Evolutionary conservation across 148 eudicot genomes (phyloP), one percentile per base, ranked within the genome.

Genomic region (Mesembryanthemum crystallinum): DNA sequence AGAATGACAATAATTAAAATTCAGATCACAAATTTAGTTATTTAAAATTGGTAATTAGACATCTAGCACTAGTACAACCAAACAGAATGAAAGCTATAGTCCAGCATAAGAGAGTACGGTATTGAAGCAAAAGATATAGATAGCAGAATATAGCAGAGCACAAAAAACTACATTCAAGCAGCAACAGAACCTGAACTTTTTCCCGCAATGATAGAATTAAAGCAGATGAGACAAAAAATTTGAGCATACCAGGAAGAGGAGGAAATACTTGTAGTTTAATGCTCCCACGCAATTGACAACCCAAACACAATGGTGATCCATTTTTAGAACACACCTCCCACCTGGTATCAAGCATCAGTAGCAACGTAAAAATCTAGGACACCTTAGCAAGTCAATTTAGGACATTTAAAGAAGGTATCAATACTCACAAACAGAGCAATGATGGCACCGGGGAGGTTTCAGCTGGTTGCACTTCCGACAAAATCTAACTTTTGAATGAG

Each of bases 281-380:
- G 99, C 99, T 67, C 99, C 99, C 52, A 95, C 98, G 77, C 98
- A 95, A 76, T 95, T 95, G 71, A 95, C 98, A 74, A 95, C 99
- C 99, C 99, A 95, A 37, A 95, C 99, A 82, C 99, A 95, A 82
- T 95, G 99, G 79, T 95, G 99, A 79, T 95, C 99, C 99, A 95
- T 95, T 82, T 95, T 95, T 55, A 95, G 92, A 68, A 95, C 87
- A 76, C 99, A 95, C 75, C 91, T 88, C 79, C 94, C 98, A 86
- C 99, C 99, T 95, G 86, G 71, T 60, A 82, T 45, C 72, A 27
- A 24, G 33, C 62, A 47, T 54, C 21, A 75, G 60, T 67, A 55
- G 71, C 71, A 80, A n/a, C n/a, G n/a, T 27, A 13, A 78, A 61
- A 81, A 35, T 32, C 27, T 7, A 25, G 49, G 59, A 72, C 29